Base-by-base conservation (phyloP, 2,329 filamentous ascomycete species). In the Acephala macrosclerotiorum region DNA sequence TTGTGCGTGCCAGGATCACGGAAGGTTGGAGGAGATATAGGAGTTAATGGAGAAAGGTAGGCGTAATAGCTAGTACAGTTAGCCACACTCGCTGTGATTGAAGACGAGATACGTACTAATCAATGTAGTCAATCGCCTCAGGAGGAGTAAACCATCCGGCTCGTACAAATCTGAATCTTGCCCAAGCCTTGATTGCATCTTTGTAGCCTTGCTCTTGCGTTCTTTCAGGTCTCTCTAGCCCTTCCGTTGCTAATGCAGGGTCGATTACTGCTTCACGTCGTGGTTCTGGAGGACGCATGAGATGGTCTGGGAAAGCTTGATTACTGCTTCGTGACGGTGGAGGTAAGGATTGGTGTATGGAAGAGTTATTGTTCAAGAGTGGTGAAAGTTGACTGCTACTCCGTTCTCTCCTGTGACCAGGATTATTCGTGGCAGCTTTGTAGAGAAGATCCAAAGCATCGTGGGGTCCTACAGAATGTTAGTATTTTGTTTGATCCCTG, bases 61-160 rank as follows among this genome's bases (percentile, higher is more conserved):
- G 91, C 89, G 80, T 97, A 98, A 80, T 97, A 98, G 79, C 90
- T 92, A 68, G 60, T 20, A 22, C n/a, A 68, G 70, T 73, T 60
- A 72, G 63, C 47, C 57, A 26, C 40, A 18, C 9, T 55, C 14
- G 12, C 9, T 5, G 3, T 9, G 45, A 25, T 1, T 3, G 8
- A 40, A 40, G 26, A 20, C 20, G 53, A n/a, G n/a, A 45, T 40
- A 80, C 88, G 74, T 84, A 92, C 90, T 98, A 98, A 76, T 94
- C 90, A 69, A 99, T 92, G 75, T 98, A 98, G 51, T 91, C 89
- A 77, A 98, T 94, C 25, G 93, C 95, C 79, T 99, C 96, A 70
- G 92, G 89, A 0, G 95, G 92, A 0, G 94, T 97, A 77, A 99
- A 96, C 95, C 95, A 98, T 11, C 96, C 96, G 9, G 94, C 94